Evolutionary conservation across 225 moss, liverwort and hornwort species (phyloP).

Genomic region (Takakia lepidozioides): DNA sequence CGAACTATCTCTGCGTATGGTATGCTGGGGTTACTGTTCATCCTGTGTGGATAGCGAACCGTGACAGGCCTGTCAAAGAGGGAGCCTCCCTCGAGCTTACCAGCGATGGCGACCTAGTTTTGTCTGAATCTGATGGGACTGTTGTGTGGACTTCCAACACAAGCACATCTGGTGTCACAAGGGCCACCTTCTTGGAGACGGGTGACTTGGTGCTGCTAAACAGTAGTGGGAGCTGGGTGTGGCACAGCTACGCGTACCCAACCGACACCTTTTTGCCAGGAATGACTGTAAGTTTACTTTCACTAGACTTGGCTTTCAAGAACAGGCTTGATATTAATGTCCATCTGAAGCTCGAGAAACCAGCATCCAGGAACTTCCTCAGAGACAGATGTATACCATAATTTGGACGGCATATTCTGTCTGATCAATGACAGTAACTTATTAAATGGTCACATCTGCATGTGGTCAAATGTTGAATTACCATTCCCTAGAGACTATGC

Average conservation of each 20-base stretch:
- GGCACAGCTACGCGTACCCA: conserved; percentile 34
- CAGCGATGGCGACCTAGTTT: conserved; percentile 10
- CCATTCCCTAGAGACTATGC: too few relatives aligned
- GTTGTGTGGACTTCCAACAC: conserved; percentile 20
- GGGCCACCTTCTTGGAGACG: conserved; percentile 21
- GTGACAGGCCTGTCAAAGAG: conserved; percentile 9
- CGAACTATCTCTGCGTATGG: conserved; percentile 28
- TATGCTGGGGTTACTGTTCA: conserved; percentile 25
- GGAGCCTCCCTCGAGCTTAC: conserved; percentile 19
- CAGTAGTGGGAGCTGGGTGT: conserved; percentile 4
- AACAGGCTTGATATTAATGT: too few relatives aligned
- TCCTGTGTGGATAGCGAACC: conserved; percentile 30
- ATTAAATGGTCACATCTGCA: too few relatives aligned
- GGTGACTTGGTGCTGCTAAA: conserved; percentile 27
- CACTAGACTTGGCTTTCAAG: too few relatives aligned
- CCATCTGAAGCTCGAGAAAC: too few relatives aligned
- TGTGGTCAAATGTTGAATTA: too few relatives aligned
- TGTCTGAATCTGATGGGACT: conserved; percentile 14
- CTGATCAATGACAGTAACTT: too few relatives aligned
- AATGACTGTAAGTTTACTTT: conserved; percentile 19
- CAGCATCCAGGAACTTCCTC: too few relatives aligned
- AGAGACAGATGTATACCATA: too few relatives aligned
- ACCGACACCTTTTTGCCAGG: conserved; percentile 32
- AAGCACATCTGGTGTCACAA: conserved; percentile 5
- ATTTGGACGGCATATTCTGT: too few relatives aligned